These are phyloP conservation scores for Tetrahymena borealis DNA, from an alignment of 73 alveolate species.

Conservation along the genomic window DNA sequence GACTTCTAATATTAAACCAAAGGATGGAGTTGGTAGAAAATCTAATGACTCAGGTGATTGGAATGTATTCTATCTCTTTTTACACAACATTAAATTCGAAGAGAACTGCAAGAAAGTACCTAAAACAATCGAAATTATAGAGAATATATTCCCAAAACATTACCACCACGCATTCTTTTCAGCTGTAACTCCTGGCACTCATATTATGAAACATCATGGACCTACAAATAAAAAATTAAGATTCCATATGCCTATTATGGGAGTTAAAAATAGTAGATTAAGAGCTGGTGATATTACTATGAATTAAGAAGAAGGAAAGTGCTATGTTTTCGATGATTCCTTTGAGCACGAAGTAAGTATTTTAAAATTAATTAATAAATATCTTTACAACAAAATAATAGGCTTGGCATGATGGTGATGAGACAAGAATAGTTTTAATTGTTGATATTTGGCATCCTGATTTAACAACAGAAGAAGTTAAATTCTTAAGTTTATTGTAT, in stretches of 20 bases:
- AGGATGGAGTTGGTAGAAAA: slow-evolving; percentile 55
- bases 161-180: slow-evolving; percentile 72
- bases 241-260: slow-evolving; percentile 72
- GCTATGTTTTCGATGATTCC: slow-evolving; percentile 73
- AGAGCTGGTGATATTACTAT: slow-evolving; percentile 68
- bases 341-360: slow-evolving; percentile 61
- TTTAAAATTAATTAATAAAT: background rate
- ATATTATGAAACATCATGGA: slow-evolving; percentile 70
- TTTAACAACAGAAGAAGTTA: slow-evolving; percentile 67
- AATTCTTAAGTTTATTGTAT: slow-evolving; percentile 55
- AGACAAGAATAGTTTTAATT: slow-evolving; percentile 60
- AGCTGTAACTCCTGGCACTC: slow-evolving; percentile 77
- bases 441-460: slow-evolving; percentile 87
- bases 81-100: slow-evolving; percentile 66
- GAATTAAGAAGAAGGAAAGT: slow-evolving; percentile 50
- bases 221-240: slow-evolving; percentile 81
- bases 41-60: slow-evolving; percentile 79
- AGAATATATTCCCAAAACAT: slow-evolving; percentile 64
- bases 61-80: slow-evolving; percentile 78
- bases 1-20: slow-evolving; percentile 56
- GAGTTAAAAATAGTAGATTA: slow-evolving; percentile 61
- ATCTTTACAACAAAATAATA: background rate
- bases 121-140: slow-evolving; percentile 57
- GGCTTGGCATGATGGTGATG: slow-evolving; percentile 87
- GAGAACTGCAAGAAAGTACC: slow-evolving; percentile 72